Evolutionary conservation across 805 yeast species (phyloP), one percentile per base, ranked within the genome.

Genomic region (Lipomyces japonicus): DNA sequence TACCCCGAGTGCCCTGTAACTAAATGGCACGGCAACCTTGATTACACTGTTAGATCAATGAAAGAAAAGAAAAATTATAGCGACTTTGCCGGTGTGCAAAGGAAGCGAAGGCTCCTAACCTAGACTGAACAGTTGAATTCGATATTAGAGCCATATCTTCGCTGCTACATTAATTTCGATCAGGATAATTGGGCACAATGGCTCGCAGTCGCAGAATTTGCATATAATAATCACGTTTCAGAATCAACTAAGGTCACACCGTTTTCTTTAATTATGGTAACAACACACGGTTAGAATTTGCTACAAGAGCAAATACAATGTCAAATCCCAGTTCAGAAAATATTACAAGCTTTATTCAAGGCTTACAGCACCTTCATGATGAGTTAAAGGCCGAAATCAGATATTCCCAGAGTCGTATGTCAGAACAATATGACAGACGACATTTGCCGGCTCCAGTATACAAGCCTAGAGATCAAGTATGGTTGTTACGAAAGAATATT

Each of bases 41-140:
- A n/a, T n/a, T n/a, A n/a, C n/a, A n/a, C n/a, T n/a, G n/a, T n/a
- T n/a, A n/a, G n/a, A n/a, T n/a, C n/a, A n/a, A n/a, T n/a, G n/a
- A n/a, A n/a, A n/a, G n/a, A n/a, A n/a, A n/a, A n/a, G n/a, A n/a
- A n/a, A n/a, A n/a, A n/a, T n/a, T n/a, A n/a, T n/a, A n/a, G n/a
- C n/a, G n/a, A n/a, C n/a, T n/a, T n/a, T n/a, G n/a, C n/a, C n/a
- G n/a, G n/a, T n/a, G n/a, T n/a, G n/a, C n/a, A n/a, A n/a, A n/a
- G n/a, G n/a, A n/a, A n/a, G n/a, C n/a, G n/a, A n/a, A n/a, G n/a
- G n/a, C n/a, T n/a, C n/a, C n/a, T n/a, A n/a, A n/a, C n/a, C n/a
- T n/a, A 39, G 31, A 39, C 44, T 1, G 49, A 45, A 24, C 39
- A 44, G 25, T 4, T 28, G n/a, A 45, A 45, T 19, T 23, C 37